phyloP scores from a whole-genome alignment of 805 yeast genomes.

The Yamadazyma phyllophila region DNA sequence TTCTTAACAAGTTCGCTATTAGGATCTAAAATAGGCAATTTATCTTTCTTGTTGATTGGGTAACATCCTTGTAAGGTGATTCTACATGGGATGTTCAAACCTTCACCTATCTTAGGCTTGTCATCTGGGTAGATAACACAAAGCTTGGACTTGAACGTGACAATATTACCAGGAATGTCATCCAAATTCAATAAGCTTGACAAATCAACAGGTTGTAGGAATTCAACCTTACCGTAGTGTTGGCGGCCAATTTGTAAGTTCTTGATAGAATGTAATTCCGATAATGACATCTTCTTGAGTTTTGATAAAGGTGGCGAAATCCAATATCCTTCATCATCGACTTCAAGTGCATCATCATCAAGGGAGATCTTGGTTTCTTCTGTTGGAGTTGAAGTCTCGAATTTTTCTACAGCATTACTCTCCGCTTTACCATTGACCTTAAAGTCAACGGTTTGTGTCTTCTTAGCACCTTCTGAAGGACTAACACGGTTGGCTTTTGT shows the following conservation, averaged over 20 bases:
- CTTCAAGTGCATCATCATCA: slow-evolving; percentile 22
- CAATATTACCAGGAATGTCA: slow-evolving; percentile 62
- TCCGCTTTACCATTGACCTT: slow-evolving; percentile 41
- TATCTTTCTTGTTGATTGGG: slow-evolving; percentile 72
- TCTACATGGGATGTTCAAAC: slow-evolving; percentile 73
- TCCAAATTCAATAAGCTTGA: slow-evolving; percentile 53
- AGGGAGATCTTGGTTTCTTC: slow-evolving; percentile 11
- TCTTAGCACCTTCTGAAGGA: not conserved
- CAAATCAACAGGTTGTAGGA: slow-evolving; percentile 79
- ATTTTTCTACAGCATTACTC: slow-evolving; percentile 13
- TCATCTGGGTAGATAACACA: slow-evolving; percentile 75
- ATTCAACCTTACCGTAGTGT: slow-evolving; percentile 74
- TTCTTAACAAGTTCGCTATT: slow-evolving; percentile 66
- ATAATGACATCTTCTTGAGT: slow-evolving; percentile 55
- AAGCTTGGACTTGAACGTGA: slow-evolving; percentile 57
- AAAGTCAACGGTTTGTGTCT: slow-evolving; percentile 20
- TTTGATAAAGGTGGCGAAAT: slow-evolving; percentile 72
- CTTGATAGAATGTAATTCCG: slow-evolving; percentile 61
- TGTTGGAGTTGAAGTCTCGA: slow-evolving; percentile 23
- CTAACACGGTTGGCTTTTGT: slow-evolving; percentile 16
- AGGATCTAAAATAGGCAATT: slow-evolving; percentile 73
- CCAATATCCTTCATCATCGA: slow-evolving; percentile 80
- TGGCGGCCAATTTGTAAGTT: slow-evolving; percentile 76
- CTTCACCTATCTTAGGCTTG: slow-evolving; percentile 72
- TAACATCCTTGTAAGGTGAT: slow-evolving; percentile 77